These are phyloP conservation scores for Gossypioides kirkii DNA, from an alignment of 345 rosid species.

Conservation along the genomic window DNA sequence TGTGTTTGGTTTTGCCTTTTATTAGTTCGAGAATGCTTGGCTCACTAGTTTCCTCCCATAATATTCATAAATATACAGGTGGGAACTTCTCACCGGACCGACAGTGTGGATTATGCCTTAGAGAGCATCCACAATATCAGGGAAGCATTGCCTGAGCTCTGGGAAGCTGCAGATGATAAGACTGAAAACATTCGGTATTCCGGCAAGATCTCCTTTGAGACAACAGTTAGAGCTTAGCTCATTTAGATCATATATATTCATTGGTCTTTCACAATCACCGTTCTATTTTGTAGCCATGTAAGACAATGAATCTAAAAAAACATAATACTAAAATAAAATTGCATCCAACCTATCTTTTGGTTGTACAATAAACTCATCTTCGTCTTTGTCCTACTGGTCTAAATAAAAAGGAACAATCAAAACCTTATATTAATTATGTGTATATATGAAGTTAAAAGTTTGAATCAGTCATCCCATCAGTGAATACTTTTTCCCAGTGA, in stretches of 20 bases:
- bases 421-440: background rate
- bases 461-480: conserved; percentile 29
- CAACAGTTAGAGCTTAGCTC: conserved; percentile 55
- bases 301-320: background rate
- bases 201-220: conserved; percentile 54
- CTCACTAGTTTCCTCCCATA: background rate
- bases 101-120: conserved; percentile 69
- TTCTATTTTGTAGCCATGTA: background rate
- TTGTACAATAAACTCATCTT: background rate
- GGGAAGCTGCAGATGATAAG: conserved; percentile 62
- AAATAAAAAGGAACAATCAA: background rate
- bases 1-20: background rate
- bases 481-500: conserved; percentile 64
- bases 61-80: conserved; percentile 38
- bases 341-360: background rate
- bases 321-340: background rate
- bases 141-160: conserved; percentile 82
- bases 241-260: background rate
- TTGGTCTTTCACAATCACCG: background rate
- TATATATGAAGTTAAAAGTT: background rate
- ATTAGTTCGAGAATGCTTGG: background rate
- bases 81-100: conserved; percentile 56
- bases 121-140: conserved; percentile 88
- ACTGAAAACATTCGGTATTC: conserved; percentile 38
- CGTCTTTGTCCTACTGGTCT: background rate